Evolutionary conservation across 345 rosid genomes (phyloP), one percentile per base, ranked within the genome.

Genomic region (Citrus trifoliata): DNA sequence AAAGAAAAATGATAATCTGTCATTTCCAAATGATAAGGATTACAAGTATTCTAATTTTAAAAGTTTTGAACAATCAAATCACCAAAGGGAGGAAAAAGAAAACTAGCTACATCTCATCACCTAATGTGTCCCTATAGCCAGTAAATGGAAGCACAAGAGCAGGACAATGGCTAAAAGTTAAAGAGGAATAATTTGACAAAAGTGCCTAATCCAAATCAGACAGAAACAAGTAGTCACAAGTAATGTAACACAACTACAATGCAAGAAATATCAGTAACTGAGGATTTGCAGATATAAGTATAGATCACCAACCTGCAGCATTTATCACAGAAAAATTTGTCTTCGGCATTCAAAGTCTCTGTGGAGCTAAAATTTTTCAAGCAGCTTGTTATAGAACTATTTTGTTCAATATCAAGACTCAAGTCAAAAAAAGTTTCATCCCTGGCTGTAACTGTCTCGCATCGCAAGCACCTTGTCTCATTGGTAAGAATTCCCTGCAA

Each of bases 331-430:
- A 97, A 97, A 82, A 97, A 97, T 81, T 97, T 94, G 85, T 97
- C 99, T 82, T 97, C 98, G 1, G 98, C 98, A 76, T 97, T 95
- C 84, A 97, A 86, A n/a, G 99, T 97, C 88, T 97, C 99, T 16
- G 99, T 97, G 61, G 99, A 97, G 85, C 99, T 97, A 82, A 97
- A 97, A 84, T 97, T 97, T 82, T 97, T 97, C 93, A 97, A 83
- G 83, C 99, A 97, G 89, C 99, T 94, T 68, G 99, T 94, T 84
- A 97, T 94, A 7, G 99, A 97, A 81, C 96, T 97, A 86, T 97
- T 97, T 83, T 97, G 99, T 72, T 97, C 99, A 78, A 97, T 97
- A 82, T 97, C 99, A 85, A 97, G 98, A 88, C 99, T 97, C 87
- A 97, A 79, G 85, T 97, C 99, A 24, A 97, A 86, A 87, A 97